phyloP scores from a whole-genome alignment of 768 basidiomycete genomes.

The Boletus huronensis region DNA sequence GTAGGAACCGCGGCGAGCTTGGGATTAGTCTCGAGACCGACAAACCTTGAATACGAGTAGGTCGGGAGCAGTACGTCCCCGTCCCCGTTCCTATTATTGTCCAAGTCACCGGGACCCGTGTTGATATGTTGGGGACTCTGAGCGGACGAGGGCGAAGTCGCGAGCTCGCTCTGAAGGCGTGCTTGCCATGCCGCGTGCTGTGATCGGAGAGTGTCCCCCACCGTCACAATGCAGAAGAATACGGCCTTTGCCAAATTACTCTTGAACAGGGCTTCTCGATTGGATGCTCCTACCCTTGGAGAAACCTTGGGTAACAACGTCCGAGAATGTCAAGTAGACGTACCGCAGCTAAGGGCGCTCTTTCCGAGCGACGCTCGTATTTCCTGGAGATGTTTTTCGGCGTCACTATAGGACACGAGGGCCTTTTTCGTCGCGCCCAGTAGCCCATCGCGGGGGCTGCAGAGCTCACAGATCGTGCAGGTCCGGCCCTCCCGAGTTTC shows the following conservation, averaged over 20 bases:
- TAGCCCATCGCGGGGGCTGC: conserved; percentile 4
- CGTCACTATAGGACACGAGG: conserved; percentile 4
- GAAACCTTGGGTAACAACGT: not conserved
- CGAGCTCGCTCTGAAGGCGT: conserved; percentile 11
- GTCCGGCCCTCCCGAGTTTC: not conserved
- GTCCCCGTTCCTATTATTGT: not conserved
- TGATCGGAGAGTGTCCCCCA: conserved; percentile 15
- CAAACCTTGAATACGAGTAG: not conserved
- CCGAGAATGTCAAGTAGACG: not conserved
- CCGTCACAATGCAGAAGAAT: conserved; percentile 3
- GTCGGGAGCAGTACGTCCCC: not conserved
- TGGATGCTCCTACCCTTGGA: not conserved
- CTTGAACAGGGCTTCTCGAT: conserved; percentile 2
- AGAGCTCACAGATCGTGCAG: conserved; percentile 15
- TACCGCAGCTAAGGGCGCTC: not conserved
- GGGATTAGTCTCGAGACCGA: not conserved
- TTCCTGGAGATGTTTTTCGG: conserved; percentile 3
- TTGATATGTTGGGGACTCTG: not conserved
- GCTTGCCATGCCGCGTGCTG: conserved; percentile 12
- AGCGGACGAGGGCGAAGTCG: not conserved
- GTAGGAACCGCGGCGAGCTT: not conserved
- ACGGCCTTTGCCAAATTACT: conserved; percentile 7
- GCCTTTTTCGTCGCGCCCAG: conserved; percentile 3
- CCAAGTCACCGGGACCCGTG: not conserved
- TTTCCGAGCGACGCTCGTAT: conserved; percentile 7